Conservation (phyloP, 1,284 basidiomycete genomes). For the Ceratobasidium sp. region DNA sequence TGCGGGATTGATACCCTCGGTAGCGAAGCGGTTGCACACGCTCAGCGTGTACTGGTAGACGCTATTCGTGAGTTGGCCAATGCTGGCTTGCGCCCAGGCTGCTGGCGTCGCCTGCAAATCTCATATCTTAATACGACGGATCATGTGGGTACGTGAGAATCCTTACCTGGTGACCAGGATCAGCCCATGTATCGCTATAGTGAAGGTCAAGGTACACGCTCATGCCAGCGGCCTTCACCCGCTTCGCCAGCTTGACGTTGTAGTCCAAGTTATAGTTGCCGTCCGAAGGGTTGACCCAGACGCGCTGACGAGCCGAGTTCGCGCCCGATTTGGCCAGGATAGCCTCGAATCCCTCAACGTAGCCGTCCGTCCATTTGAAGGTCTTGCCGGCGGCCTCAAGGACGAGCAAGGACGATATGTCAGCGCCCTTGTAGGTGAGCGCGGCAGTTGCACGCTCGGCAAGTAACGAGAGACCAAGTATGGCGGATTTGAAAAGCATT, state of each 20-base stretch:
- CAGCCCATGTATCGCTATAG: constrained; percentile 73
- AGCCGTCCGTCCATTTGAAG: constrained; percentile 64
- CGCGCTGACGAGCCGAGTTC: constrained; percentile 70
- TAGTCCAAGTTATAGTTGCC: constrained; percentile 67
- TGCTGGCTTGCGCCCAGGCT: constrained; percentile 66
- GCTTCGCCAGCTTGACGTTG: constrained; percentile 68
- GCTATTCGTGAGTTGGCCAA: constrained; percentile 59
- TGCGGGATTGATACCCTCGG: constrained; percentile 54
- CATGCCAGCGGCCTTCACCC: constrained; percentile 70
- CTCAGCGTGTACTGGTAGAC: constrained; percentile 45
- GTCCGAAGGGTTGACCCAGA: constrained; percentile 68
- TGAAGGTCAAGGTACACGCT: constrained; percentile 71
- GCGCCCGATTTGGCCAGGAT: constrained; percentile 69
- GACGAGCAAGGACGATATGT: constrained; percentile 70
- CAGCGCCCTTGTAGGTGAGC: constrained; percentile 69
- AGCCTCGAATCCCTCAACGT: constrained; percentile 64
- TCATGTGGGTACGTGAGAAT: constrained; percentile 12
- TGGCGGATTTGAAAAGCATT: constrained; percentile 3
- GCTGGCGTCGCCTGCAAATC: constrained; percentile 68
- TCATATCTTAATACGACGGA: constrained; percentile 2
- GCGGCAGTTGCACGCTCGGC: constrained; percentile 37
- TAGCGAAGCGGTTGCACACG: constrained; percentile 39
- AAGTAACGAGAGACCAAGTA: constrained; percentile 13
- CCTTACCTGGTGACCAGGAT: constrained; percentile 19
- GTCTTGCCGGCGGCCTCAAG: constrained; percentile 66